Conservation (phyloP, 306 rosid species). For the Vicia villosa region DNA sequence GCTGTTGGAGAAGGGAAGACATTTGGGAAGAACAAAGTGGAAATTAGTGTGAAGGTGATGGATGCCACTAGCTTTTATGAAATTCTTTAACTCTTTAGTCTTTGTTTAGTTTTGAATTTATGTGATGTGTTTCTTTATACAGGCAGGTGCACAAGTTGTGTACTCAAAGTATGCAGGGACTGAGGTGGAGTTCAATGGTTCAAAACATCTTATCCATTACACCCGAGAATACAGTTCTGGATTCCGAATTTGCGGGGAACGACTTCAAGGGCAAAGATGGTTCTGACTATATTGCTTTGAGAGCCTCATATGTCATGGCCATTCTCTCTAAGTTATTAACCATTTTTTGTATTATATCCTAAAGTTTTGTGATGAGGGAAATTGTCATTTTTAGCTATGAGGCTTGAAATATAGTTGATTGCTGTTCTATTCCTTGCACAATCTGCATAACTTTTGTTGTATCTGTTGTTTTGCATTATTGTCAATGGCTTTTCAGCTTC, state of each 20-base stretch:
- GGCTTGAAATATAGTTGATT: constrained; percentile 36
- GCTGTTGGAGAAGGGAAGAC: constrained; percentile 84
- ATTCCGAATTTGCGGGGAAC: constrained; percentile 79
- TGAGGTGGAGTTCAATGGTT: constrained; percentile 84
- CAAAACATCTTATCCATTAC: constrained; percentile 68
- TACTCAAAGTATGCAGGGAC: constrained; percentile 94
- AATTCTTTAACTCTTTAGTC: not conserved
- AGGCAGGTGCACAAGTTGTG: constrained; percentile 80
- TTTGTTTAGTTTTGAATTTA: constrained; percentile 15
- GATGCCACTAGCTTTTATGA: constrained; percentile 2
- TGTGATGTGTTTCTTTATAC: constrained; percentile 26
- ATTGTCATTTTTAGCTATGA: constrained; percentile 32
- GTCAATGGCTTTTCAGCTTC: no score
- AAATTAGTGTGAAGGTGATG: constrained; percentile 66
- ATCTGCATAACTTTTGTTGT: constrained; percentile 12
- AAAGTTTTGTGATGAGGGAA: constrained; percentile 28
- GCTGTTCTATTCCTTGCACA: constrained; percentile 23
- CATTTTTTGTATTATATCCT: constrained; percentile 2
- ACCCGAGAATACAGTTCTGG: constrained; percentile 69
- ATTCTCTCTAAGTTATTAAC: constrained; percentile 54
- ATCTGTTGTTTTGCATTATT: not conserved
- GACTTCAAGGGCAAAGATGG: constrained; percentile 96
- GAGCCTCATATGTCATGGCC: constrained; percentile 79
- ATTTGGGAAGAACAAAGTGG: constrained; percentile 69
- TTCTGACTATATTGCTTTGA: constrained; percentile 62